phyloP scores from a whole-genome alignment of 768 basidiomycete species.

The Panaeolus cyanescens region DNA sequence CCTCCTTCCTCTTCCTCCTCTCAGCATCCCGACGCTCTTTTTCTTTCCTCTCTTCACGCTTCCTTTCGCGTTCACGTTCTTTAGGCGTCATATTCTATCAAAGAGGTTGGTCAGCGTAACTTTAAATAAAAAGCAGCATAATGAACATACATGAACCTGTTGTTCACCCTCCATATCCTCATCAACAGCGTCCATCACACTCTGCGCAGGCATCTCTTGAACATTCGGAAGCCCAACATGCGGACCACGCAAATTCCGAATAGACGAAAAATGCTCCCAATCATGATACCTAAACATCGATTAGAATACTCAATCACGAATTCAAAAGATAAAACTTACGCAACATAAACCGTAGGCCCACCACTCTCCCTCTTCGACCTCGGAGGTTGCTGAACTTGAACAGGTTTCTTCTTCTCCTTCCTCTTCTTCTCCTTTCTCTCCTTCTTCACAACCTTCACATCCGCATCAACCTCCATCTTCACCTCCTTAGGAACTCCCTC shows the following conservation, averaged over 20 bases:
- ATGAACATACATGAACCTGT: background rate
- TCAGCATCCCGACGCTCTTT: slow-evolving; percentile 21
- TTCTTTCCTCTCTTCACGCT: slow-evolving; percentile 25
- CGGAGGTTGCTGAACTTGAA: background rate
- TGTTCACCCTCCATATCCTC: slow-evolving; percentile 2
- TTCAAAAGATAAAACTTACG: slow-evolving; percentile 53
- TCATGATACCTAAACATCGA: slow-evolving; percentile 69
- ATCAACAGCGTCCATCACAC: background rate
- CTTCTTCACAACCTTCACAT: background rate
- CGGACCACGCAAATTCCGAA: slow-evolving; percentile 84
- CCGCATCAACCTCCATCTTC: background rate
- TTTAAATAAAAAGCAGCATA: background rate
- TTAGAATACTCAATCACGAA: slow-evolving; percentile 9
- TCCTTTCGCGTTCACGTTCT: slow-evolving; percentile 8
- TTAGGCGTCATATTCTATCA: background rate
- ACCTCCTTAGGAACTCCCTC: background rate
- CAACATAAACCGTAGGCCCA: slow-evolving; percentile 70
- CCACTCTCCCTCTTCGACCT: slow-evolving; percentile 12
- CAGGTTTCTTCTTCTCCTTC: slow-evolving; percentile 8
- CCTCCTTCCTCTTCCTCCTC: slow-evolving; percentile 24
- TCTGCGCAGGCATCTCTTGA: slow-evolving; percentile 40
- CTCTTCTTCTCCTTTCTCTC: background rate
- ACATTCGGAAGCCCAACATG: slow-evolving; percentile 75
- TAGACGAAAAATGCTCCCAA: slow-evolving; percentile 96
- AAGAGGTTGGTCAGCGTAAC: background rate